phyloP scores from a whole-genome alignment of 2,329 filamentous ascomycete species.

The Xylaria sp. region DNA sequence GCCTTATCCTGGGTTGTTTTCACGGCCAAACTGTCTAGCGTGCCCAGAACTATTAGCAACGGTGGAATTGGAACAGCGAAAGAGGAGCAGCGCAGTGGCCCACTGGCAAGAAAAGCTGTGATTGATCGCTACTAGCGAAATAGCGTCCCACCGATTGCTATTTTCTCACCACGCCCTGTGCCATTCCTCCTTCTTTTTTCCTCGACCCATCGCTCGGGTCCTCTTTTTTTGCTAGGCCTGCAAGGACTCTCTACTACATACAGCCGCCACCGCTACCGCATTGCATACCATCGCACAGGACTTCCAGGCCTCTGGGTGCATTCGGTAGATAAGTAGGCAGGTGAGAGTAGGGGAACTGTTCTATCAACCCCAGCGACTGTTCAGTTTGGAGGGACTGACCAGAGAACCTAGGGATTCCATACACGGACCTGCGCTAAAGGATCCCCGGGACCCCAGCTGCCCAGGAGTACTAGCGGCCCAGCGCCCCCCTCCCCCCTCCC shows the following conservation, averaged over 20 bases:
- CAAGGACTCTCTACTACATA: slow-evolving; percentile 2
- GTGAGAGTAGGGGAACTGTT: background rate
- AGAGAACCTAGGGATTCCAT: background rate
- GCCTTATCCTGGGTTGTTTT: slow-evolving; percentile 2
- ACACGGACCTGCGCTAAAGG: background rate
- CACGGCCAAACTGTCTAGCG: slow-evolving; percentile 20
- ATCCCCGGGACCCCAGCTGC: no score
- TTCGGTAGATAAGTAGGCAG: no score
- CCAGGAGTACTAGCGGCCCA: background rate
- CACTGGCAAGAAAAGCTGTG: slow-evolving; percentile 13
- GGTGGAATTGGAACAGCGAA: slow-evolving; percentile 20
- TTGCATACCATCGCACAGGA: background rate
- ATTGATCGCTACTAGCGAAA: slow-evolving; percentile 19
- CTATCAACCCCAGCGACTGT: no score
- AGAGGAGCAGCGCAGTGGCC: slow-evolving; percentile 18
- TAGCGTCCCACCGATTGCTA: slow-evolving; percentile 28
- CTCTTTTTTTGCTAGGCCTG: slow-evolving; percentile 21
- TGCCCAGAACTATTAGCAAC: slow-evolving; percentile 31
- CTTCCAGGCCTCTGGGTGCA: background rate
- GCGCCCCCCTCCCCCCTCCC: slow-evolving; percentile 2
- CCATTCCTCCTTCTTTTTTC: slow-evolving; percentile 15
- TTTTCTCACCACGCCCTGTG: slow-evolving; percentile 28
- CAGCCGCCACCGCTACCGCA: background rate
- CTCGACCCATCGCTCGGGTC: slow-evolving; percentile 22
- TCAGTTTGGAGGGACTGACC: no score